Evolutionary conservation across 305 asterid species (phyloP).

Genomic region (Fraxinus nigra): DNA sequence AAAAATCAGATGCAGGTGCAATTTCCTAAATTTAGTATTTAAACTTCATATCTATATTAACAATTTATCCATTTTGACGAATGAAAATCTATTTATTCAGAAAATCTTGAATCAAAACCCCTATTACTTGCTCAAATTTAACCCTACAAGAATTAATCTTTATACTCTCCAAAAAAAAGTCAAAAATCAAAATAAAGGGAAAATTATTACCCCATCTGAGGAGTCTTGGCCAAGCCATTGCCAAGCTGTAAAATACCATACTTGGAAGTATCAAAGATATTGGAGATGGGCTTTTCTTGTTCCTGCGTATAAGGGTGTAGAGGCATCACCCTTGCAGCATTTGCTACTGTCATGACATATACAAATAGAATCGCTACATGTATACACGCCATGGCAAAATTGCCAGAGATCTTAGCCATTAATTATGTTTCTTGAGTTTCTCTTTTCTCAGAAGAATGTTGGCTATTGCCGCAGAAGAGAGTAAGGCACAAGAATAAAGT

Average conservation of each 20-base stretch:
- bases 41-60: not conserved
- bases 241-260: conserved; percentile 74
- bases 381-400: conserved; percentile 27
- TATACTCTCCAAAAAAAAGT: not conserved
- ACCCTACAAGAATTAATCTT: not conserved
- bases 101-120: conserved; percentile 1
- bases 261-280: conserved; percentile 74
- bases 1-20: conserved; percentile 5
- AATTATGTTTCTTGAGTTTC: conserved; percentile 6
- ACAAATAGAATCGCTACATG: conserved; percentile 32
- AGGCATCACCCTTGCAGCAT: conserved; percentile 39
- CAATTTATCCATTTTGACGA: not conserved
- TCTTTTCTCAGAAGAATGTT: not conserved
- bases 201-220: conserved; percentile 87
- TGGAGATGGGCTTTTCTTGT: conserved; percentile 37
- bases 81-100: not conserved
- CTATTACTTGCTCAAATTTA: not conserved
- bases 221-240: conserved; percentile 84
- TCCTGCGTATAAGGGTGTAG: conserved; percentile 56
- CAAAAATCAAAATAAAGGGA: not conserved
- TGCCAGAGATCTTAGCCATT: conserved; percentile 31
- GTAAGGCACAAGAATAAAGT: not conserved
- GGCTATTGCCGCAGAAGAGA: not conserved
- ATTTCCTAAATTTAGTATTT: not conserved
- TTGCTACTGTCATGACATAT: conserved; percentile 34